phyloP scores from a whole-genome alignment of 2,329 filamentous ascomycete species.

The Sporothrix pseudoabietina region DNA sequence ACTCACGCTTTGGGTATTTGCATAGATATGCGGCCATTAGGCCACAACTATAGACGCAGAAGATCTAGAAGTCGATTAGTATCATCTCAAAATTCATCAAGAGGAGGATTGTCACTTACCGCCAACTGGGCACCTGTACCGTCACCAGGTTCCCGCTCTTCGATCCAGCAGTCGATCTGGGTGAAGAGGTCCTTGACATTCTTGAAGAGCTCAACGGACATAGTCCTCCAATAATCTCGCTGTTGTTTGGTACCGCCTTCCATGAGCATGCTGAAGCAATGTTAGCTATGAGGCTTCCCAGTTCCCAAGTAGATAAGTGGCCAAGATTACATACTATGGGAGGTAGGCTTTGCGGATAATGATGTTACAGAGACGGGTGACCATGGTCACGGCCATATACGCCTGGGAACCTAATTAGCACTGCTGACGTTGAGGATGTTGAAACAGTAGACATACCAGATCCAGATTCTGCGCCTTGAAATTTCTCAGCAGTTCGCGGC shows the following conservation, averaged over 20 bases:
- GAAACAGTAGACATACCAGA: slow-evolving; percentile 42
- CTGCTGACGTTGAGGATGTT: not conserved
- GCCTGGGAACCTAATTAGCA: slow-evolving; percentile 42
- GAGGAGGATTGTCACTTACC: slow-evolving; percentile 37
- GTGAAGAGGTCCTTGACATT: slow-evolving; percentile 51
- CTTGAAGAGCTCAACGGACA: slow-evolving; percentile 50
- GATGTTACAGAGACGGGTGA: slow-evolving; percentile 59
- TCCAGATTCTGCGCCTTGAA: slow-evolving; percentile 55
- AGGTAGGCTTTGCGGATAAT: slow-evolving; percentile 58
- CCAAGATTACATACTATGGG: slow-evolving; percentile 57
- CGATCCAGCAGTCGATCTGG: slow-evolving; percentile 54
- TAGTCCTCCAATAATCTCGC: slow-evolving; percentile 44
- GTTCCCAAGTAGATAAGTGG: not conserved
- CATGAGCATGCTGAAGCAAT: slow-evolving; percentile 45
- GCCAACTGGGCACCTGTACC: slow-evolving; percentile 56
- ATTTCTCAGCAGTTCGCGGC: slow-evolving; percentile 45
- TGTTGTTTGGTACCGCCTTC: slow-evolving; percentile 41
- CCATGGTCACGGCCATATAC: slow-evolving; percentile 59
- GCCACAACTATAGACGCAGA: slow-evolving; percentile 56
- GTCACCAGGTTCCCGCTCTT: slow-evolving; percentile 48
- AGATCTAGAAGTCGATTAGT: slow-evolving; percentile 40
- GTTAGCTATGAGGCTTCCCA: not conserved
- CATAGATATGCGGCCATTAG: slow-evolving; percentile 54
- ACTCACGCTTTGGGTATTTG: slow-evolving; percentile 44
- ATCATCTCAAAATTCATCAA: no score